Base-by-base conservation (phyloP, 1,284 basidiomycete genomes). In the Cryptococcus sp. region DNA sequence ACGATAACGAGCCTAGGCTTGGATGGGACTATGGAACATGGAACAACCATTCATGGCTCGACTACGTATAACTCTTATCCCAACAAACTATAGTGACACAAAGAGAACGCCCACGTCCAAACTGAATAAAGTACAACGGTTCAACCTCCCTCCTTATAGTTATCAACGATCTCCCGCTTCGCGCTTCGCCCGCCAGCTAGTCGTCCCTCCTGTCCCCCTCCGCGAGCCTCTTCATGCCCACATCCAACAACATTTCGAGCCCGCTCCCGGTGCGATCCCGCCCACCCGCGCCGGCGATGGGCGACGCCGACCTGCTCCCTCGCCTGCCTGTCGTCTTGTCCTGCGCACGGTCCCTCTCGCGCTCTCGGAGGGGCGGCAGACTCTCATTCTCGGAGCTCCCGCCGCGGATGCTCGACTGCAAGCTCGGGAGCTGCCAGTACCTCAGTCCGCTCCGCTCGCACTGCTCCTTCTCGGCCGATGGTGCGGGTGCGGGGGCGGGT, bases 161-260 rank as follows among this genome's bases (percentile, higher is more conserved):
- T 33, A 33, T 33, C 28, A 33, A 33, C 28, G 9, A 33, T n/a
- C n/a, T n/a, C n/a, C n/a, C n/a, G n/a, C n/a, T n/a, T n/a, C n/a
- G n/a, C n/a, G n/a, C n/a, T n/a, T n/a, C n/a, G n/a, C n/a, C n/a
- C n/a, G n/a, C n/a, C n/a, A n/a, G n/a, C n/a, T n/a, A n/a, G n/a
- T n/a, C n/a, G n/a, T n/a, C 28, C 28, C 55, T 57, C 23, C 52
- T 50, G 13, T 56, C 52, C 20, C 44, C 57, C 20, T 42, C 43
- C 35, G 44, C 24, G 23, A 50, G 38, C 37, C 55, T 50, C 18
- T 56, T 46, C 50, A 62, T 59, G 3, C 68, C 66, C 4, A 59
- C 68, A 53, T 69, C 66, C 18, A 68, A 51, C 50, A 69, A 46
- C 68, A 69, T 66, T 23, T 67, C 68, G 23, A 69, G 40, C 6